A percentile compares a stretch with the other conserved stretches of the same genome.
Conservation (phyloP, 192 early-diverging fungal species). For the Coemansia sp. region DNA sequence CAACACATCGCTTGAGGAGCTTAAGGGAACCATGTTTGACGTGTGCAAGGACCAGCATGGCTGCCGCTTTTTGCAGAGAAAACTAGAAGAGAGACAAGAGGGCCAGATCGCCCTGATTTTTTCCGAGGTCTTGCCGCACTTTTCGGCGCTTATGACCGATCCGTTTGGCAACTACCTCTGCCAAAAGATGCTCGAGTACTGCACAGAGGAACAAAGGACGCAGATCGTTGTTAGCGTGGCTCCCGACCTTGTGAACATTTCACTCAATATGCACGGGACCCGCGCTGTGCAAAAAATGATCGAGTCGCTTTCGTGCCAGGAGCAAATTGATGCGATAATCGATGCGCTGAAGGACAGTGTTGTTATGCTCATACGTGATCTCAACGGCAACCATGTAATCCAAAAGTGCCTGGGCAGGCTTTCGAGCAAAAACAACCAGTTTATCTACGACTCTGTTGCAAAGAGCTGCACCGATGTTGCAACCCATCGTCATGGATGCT, state of each 20-base stretch:
- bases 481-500: slow-evolving; percentile 90
- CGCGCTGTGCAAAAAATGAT: slow-evolving; percentile 92
- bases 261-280: slow-evolving; percentile 90
- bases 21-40: slow-evolving; percentile 70
- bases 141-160: slow-evolving; percentile 84
- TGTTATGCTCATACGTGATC: slow-evolving; percentile 83
- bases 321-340: slow-evolving; percentile 66
- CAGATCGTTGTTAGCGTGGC: slow-evolving; percentile 72
- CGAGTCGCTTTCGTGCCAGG: slow-evolving; percentile 65
- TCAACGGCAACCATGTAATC: slow-evolving; percentile 91
- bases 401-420: slow-evolving; percentile 86
- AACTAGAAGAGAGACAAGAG: slow-evolving; percentile 74
- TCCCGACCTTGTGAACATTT: slow-evolving; percentile 74
- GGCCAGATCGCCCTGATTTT: slow-evolving; percentile 70
- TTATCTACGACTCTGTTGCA: slow-evolving; percentile 82
- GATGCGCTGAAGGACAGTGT: slow-evolving; percentile 67
- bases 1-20: slow-evolving; percentile 65
- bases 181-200: slow-evolving; percentile 85
- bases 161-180: slow-evolving; percentile 93
- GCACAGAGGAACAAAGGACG: slow-evolving; percentile 72
- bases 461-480: slow-evolving; percentile 77
- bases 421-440: slow-evolving; percentile 77
- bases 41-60: slow-evolving; percentile 89
- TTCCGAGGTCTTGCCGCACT: slow-evolving; percentile 70
- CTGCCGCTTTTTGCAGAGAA: slow-evolving; percentile 84